These are phyloP conservation scores for Plasmodium adleri DNA, from an alignment of 169 alveolate species.

Conservation along the genomic window DNA sequence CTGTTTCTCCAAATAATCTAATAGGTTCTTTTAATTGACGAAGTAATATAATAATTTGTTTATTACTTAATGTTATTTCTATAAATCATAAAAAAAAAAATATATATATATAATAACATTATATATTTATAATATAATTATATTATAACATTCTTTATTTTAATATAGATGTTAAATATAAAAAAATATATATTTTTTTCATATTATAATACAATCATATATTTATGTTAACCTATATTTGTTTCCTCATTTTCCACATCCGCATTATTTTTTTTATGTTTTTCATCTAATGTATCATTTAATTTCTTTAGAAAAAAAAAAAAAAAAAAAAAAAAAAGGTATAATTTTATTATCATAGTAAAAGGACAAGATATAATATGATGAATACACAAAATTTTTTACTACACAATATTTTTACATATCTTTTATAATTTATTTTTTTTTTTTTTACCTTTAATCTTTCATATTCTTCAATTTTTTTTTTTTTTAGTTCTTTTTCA, in stretches of 20 bases:
- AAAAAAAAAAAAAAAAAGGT: background rate
- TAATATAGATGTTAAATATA: background rate
- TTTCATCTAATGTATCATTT: constrained; percentile 53
- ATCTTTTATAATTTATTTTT: constrained; percentile 5
- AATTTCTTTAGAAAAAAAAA: constrained; percentile 38
- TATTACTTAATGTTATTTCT: constrained; percentile 70
- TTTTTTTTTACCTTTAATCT: constrained; percentile 59
- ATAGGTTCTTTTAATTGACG: constrained; percentile 87
- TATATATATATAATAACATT: background rate
- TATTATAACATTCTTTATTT: background rate
- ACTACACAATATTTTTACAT: background rate
- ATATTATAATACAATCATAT: background rate
- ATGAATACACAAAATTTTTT: background rate
- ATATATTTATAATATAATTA: background rate
- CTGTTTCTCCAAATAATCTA: constrained; percentile 89
- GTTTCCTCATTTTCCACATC: constrained; percentile 49
- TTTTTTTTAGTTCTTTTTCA: constrained; percentile 67
- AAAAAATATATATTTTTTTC: background rate
- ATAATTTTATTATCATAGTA: background rate
- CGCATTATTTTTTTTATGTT: constrained; percentile 26
- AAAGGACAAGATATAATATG: background rate
- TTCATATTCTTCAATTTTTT: constrained; percentile 70
- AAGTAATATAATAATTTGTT: constrained; percentile 81
- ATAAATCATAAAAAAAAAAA: background rate
- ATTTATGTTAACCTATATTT: constrained; percentile 39